Base-by-base conservation (phyloP, 805 yeast genomes). In the Metschnikowia gelsemii region DNA sequence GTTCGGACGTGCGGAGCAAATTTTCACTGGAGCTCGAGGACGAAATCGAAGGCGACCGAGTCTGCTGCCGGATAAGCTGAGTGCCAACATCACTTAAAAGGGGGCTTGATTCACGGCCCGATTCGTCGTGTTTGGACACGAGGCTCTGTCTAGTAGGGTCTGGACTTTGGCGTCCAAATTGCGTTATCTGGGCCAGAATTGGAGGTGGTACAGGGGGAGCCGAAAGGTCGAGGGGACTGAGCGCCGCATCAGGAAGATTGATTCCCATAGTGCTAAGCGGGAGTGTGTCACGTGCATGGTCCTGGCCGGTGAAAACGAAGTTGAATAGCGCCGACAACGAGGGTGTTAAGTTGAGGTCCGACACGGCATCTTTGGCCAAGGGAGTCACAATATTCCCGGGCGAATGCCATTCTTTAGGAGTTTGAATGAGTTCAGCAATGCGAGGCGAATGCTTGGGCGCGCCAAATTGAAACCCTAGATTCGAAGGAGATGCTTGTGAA, bases 321-420 rank as follows among this genome's bases (percentile, higher is more conserved):
- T 58, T 64, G 23, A 67, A 61, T 17, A 67, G 50, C 1, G 71
- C 72, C 3, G 70, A 58, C n/a, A 67, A 52, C 3, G 68, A 61
- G 1, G 72, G 72, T 11, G 70, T 63, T 18, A 66, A 46, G 32
- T 61, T 57, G 29, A 62, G 36, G 24, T 63, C 60, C 1, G 49
- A 34, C 6, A 45, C 38, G 3, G 42, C 19, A 3, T 50, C 54
- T 19, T 38, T 50, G 4, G 28, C 47, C 8, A 19, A 5, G 1
- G 50, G 43, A 3, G 43, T 29, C 5, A 40, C 27, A 11, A 32
- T 17, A 4, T 2, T 20, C 17, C 30, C 32, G 20, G 39, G 39
- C 25, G 38, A 17, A 16, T 29, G 36, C 50, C 48, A 43, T 14
- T 39, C 47, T 16, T 37, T 44, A 17, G 50, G 48, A 2, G 29